phyloP scores from a whole-genome alignment of 2,329 filamentous ascomycete species.

The Teratosphaeria destructans region DNA sequence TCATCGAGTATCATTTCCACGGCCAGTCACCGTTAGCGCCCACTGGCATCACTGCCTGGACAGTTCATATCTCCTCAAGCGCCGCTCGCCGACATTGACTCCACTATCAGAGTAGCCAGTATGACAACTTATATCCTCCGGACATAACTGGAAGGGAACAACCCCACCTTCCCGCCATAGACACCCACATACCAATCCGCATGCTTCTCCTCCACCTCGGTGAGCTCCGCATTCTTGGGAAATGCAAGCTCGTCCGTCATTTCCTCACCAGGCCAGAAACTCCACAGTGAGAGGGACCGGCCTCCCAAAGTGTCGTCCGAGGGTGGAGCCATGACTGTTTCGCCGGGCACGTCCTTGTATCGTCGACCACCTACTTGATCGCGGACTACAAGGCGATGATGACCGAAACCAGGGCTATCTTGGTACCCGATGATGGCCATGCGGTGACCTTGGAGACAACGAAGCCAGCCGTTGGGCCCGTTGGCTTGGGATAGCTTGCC shows the following conservation, averaged over 20 bases:
- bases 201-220: conserved; percentile 75
- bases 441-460: conserved; percentile 69
- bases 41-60: background rate
- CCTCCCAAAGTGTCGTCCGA: conserved; percentile 65
- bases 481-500: conserved; percentile 63
- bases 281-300: conserved; percentile 57
- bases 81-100: background rate
- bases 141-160: conserved; percentile 76
- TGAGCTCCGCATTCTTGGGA: conserved; percentile 70
- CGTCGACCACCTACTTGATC: conserved; percentile 70
- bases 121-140: conserved; percentile 17
- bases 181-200: conserved; percentile 83
- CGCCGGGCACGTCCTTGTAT: conserved; percentile 40
- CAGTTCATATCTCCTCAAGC: background rate
- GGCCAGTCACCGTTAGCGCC: no score
- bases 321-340: conserved; percentile 43
- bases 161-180: conserved; percentile 67
- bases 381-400: conserved; percentile 55
- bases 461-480: conserved; percentile 69
- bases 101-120: background rate
- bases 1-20: no score
- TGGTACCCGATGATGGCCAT: conserved; percentile 75
- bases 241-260: conserved; percentile 71
- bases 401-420: conserved; percentile 50
- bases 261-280: conserved; percentile 59